These are phyloP conservation scores for Hevea brasiliensis DNA, from an alignment of 345 rosid genomes.

Conservation along the genomic window DNA sequence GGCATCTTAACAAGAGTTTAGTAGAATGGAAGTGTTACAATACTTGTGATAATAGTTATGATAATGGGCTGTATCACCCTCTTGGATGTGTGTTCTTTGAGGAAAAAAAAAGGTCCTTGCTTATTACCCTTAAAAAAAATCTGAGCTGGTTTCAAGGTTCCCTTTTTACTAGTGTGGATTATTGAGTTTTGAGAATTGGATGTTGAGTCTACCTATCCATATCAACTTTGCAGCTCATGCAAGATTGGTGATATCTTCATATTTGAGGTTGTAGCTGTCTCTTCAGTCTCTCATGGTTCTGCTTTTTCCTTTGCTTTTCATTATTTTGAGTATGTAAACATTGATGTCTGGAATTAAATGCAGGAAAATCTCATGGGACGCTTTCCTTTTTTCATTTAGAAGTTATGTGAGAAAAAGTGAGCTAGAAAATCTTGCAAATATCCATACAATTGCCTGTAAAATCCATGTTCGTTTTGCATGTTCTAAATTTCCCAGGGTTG, in stretches of 20 bases:
- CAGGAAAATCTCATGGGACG: no score
- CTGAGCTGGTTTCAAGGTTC: neutral
- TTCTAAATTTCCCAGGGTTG: conserved; percentile 1
- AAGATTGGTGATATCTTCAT: no score
- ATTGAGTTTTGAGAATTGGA: no score
- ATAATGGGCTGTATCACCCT: neutral
- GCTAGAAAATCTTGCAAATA: neutral
- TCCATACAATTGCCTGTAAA: neutral
- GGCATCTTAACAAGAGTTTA: neutral
- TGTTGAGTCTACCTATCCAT: no score
- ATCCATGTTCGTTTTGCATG: neutral
- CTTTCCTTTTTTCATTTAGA: neutral
- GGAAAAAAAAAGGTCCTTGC: no score
- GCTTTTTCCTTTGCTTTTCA: neutral
- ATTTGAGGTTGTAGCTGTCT: no score
- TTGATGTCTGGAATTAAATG: no score
- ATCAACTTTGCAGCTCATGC: no score
- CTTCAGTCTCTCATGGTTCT: neutral
- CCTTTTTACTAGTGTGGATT: neutral
- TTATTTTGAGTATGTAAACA: neutral
- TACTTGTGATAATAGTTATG: no score
- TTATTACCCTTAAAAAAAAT: neutral
- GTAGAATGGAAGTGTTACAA: neutral
- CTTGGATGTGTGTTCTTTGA: neutral
- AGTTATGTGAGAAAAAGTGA: neutral